Evolutionary conservation across 2,329 filamentous ascomycete species (phyloP), one percentile per base, ranked within the genome.

Genomic region (Xenoacremonium recifei): DNA sequence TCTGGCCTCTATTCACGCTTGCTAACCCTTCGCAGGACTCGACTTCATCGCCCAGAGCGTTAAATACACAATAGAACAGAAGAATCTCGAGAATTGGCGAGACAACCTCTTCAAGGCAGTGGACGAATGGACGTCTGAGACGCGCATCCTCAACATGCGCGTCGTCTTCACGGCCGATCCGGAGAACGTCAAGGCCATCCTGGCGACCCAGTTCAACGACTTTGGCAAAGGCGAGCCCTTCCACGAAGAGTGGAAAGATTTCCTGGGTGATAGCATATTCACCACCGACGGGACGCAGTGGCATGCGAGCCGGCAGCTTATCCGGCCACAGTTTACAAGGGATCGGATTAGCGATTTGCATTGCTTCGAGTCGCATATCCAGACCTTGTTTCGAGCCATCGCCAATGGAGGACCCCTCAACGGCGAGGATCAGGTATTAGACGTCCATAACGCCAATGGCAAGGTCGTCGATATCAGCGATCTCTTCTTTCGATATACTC

Each of bases 141-240:
- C 69, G 10, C 72, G 71, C 2, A 54, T 81, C 6, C 55, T 80
- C 2, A 74, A 76, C 35, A 62, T 68, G 35, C 79, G 87, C n/a
- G 64, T 85, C 17, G 63, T 95, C 45, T 76, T 93, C 58, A 96
- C 91, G 0, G 79, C 79, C 5, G 89, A 96, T 53, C 86, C 87
- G 1, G 89, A 95, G 58, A 96, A 96, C 60, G 86, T 95, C 70
- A 95, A 96, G 64, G 88, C 91, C 5, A 76, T 96, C 17, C 73
- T 96, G n/a, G 87, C 90, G 0, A 86, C 85, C 2, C 89, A 96
- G 59, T 96, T 96, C 59, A 42, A 53, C 30, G 87, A 95, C 59
- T 96, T 84, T 60, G 91, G 90, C 55, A 90, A 96, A 62, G 89
- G 90, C 6, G 67, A 81, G 48, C 66, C 72, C 17, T 95, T 95